Base-by-base conservation (phyloP, 2,329 filamentous ascomycete species). In the Beauveria brongniartii region DNA sequence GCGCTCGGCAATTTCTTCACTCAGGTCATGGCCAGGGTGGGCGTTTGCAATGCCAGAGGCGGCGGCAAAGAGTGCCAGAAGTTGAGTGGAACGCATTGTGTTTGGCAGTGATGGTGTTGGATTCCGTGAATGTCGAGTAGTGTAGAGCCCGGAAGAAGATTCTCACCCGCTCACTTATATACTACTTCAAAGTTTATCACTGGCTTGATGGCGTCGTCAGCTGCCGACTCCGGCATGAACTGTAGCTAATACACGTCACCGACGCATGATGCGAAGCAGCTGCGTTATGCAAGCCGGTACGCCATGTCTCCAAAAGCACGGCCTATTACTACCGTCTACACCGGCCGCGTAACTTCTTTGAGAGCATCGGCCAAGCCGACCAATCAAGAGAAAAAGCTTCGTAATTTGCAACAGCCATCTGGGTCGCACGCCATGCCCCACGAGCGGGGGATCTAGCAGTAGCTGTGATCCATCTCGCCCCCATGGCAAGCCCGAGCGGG, bases 1-100 rank as follows among this genome's bases (percentile, higher is more conserved):
- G 41, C 80, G 79, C 69, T 81, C 78, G 12, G 74, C 73, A 37
- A 78, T 75, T 68, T 83, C 81, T 10, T 79, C 71, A 48, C 70
- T 70, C 44, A 79, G 63, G 56, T 81, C 74, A 63, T 82, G 79
- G 63, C 80, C 80, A 1, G 79, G 80, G 62, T 83, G 78, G 12
- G 55, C 55, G 30, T 51, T 9, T 1, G 55, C 34, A 12, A 58
- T 37, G 22, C 55, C 46, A 5, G 46, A n/a, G 16, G 24, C 55
- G 6, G 44, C 34, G 9, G 55, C 46, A 16, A 58, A 8, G 4
- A 58, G 3, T 30, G 55, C 34, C n/a, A 58, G 20, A 7, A 58
- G 18, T 3, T 51, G 55, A 22, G 26, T 20, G n/a, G 24, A 16
- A 30, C 24, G 44, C 55, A 57, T 57, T 20, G 22, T 57, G 20